A percentile compares a stretch with the other conserved stretches of the same genome.
phyloP scores from a whole-genome alignment of 331 rosid species.

The Pyracantha coccinea region DNA sequence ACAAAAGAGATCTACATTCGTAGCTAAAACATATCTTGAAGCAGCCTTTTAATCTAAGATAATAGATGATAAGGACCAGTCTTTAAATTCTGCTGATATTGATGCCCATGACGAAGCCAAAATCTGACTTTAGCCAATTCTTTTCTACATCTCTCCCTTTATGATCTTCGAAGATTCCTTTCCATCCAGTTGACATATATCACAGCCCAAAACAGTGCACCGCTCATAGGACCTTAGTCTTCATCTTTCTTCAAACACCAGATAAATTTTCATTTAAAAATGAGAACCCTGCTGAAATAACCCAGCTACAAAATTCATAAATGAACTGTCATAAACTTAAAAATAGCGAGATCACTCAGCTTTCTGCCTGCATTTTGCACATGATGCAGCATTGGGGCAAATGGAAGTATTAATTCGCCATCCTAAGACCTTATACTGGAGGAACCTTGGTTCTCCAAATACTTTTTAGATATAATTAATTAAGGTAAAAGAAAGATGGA shows the following conservation, averaged over 20 bases:
- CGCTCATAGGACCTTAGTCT: background rate
- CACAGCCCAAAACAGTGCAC: background rate
- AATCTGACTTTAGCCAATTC: background rate
- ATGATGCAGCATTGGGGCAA: background rate
- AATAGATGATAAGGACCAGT: background rate
- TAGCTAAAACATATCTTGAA: background rate
- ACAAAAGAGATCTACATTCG: background rate
- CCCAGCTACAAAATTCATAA: background rate
- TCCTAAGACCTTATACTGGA: background rate
- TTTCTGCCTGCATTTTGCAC: background rate
- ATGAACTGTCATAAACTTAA: background rate
- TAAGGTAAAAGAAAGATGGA: too few relatives aligned
- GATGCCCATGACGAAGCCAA: background rate
- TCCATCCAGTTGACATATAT: background rate
- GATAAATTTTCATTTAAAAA: too few relatives aligned
- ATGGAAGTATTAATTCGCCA: background rate
- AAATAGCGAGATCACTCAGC: background rate
- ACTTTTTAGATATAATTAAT: too few relatives aligned
- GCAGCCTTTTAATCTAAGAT: background rate
- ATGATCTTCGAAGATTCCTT: background rate
- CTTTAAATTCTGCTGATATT: background rate
- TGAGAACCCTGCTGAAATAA: background rate
- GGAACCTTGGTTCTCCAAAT: background rate
- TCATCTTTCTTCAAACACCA: background rate
- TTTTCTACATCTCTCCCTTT: background rate